Evolutionary conservation across 192 early-diverging fungal species (phyloP).

Genomic region (Linnemannia elongata): DNA sequence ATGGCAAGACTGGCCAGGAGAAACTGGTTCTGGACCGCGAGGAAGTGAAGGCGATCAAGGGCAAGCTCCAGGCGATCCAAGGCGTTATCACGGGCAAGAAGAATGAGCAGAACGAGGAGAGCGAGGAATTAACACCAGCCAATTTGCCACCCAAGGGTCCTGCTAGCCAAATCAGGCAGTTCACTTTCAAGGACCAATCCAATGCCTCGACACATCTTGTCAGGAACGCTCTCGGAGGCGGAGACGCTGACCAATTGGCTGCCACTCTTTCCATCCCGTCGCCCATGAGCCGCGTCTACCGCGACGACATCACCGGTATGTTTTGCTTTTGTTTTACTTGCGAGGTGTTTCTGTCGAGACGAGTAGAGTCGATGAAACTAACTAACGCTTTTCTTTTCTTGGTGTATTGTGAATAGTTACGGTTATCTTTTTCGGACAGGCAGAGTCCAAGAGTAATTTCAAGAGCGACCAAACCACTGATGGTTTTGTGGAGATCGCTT

Average conservation of each 20-base stretch:
- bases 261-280: constrained; percentile 76
- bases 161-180: constrained; percentile 40
- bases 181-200: constrained; percentile 53
- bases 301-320: constrained; percentile 86
- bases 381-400: neutral
- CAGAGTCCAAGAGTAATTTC: constrained; percentile 18
- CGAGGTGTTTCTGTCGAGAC: neutral
- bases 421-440: constrained; percentile 48
- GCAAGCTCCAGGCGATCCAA: constrained; percentile 24
- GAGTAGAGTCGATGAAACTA: neutral
- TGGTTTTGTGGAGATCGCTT: constrained; percentile 46
- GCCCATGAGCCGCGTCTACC: constrained; percentile 74
- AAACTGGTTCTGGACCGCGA: constrained; percentile 27
- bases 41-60: constrained; percentile 13
- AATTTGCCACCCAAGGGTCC: constrained; percentile 48
- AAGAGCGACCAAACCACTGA: constrained; percentile 21
- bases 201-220: constrained; percentile 84
- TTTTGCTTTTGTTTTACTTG: neutral
- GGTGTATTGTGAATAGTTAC: constrained; percentile 26
- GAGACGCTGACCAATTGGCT: constrained; percentile 71
- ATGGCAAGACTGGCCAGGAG: constrained; percentile 52
- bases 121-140: constrained; percentile 43
- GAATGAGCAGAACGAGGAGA: constrained; percentile 32
- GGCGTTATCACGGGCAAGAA: constrained; percentile 35
- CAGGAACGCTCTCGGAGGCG: constrained; percentile 73